Percentiles rank a stretch among this genome's conserved stretches.
phyloP scores from a whole-genome alignment of 495 filamentous ascomycete genomes.

The Aspergillus biplanus region DNA sequence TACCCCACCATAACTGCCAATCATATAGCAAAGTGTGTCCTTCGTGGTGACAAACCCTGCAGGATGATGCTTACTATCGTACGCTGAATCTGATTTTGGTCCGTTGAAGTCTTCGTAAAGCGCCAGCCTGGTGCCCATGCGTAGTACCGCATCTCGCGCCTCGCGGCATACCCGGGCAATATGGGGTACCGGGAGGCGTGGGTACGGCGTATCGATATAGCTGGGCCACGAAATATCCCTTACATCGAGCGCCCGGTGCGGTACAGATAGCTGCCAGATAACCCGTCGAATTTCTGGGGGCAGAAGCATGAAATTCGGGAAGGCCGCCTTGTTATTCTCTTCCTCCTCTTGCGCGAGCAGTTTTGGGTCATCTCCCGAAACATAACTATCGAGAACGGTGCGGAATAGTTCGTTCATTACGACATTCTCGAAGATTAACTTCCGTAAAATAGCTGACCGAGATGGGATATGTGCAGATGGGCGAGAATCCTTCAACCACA shows the following conservation, averaged over 20 bases:
- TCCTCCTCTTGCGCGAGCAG: not conserved
- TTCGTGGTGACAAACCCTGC: not conserved
- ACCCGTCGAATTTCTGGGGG: not conserved
- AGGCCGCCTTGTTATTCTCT: not conserved
- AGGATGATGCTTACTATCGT: not conserved
- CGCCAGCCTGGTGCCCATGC: conserved; percentile 1
- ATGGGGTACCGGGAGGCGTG: not conserved
- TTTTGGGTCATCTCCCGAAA: not conserved
- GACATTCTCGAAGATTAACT: not conserved
- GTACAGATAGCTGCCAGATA: conserved; percentile 1
- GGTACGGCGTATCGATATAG: not conserved
- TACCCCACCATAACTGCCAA: not conserved
- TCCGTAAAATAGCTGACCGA: not conserved
- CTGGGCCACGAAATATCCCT: not conserved
- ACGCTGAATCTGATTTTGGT: not conserved
- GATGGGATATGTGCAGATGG: not conserved
- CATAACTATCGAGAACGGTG: not conserved
- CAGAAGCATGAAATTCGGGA: conserved; percentile 6
- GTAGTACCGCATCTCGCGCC: conserved; percentile 3
- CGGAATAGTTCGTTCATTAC: not conserved
- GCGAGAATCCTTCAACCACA: not conserved
- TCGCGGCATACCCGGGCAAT: conserved; percentile 9
- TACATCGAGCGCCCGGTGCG: not conserved
- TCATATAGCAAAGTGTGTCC: not conserved
- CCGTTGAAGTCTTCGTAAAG: not conserved